A percentile compares a stretch with the other conserved stretches of the same genome.
Conservation (phyloP, 2,329 filamentous ascomycete species). For the Penicillium aurantiogriseum region DNA sequence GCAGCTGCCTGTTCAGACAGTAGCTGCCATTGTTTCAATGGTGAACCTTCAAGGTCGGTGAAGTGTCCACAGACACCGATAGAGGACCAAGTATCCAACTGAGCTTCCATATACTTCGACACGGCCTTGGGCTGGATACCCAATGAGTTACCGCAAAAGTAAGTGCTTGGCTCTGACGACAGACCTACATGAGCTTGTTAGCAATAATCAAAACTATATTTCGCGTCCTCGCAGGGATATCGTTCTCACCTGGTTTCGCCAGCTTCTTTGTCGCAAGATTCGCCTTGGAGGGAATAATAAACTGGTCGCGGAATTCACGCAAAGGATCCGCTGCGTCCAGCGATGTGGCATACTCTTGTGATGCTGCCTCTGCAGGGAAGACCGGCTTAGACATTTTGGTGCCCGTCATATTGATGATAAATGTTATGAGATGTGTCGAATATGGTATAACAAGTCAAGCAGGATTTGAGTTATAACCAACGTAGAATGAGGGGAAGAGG, state of each 20-base stretch:
- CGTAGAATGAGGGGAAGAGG: not conserved
- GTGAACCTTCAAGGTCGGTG: conserved; percentile 63
- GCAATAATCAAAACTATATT: not conserved
- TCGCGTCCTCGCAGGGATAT: not conserved
- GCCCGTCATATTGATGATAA: conserved; percentile 11
- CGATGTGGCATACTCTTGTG: conserved; percentile 41
- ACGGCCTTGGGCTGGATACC: conserved; percentile 75
- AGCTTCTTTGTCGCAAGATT: conserved; percentile 67
- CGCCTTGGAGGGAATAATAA: conserved; percentile 71
- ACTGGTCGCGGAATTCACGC: conserved; percentile 64
- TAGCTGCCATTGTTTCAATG: conserved; percentile 70
- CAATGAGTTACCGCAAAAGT: conserved; percentile 86
- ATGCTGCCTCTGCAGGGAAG: conserved; percentile 33
- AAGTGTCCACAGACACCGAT: conserved; percentile 85
- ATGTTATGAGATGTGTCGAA: not conserved
- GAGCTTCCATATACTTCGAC: conserved; percentile 63
- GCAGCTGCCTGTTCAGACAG: conserved; percentile 71
- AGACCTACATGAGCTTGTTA: conserved; percentile 29
- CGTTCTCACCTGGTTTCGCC: conserved; percentile 35
- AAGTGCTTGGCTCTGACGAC: conserved; percentile 53
- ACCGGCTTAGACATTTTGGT: conserved; percentile 23
- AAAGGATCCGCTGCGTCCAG: conserved; percentile 63
- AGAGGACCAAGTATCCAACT: conserved; percentile 78
- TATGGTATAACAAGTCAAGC: not conserved
- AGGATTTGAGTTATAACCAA: not conserved